Conservation (phyloP, 2,329 filamentous ascomycete genomes). For the Teratosphaeria zuluensis region DNA sequence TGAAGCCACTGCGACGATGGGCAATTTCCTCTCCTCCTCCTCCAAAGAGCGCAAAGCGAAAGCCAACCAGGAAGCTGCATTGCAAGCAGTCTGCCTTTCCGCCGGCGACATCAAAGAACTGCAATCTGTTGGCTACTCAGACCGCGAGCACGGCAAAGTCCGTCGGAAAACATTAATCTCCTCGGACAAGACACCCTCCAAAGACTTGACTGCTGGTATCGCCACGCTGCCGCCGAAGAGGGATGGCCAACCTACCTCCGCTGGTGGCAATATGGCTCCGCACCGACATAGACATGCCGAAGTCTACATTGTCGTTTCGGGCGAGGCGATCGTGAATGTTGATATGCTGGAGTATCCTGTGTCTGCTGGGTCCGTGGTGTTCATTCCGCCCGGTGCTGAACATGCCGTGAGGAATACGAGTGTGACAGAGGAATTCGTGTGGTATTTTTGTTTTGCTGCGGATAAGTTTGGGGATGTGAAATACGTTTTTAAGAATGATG, state of each 20-base stretch:
- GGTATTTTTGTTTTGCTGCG: conserved; percentile 5
- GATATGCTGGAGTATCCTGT: conserved; percentile 28
- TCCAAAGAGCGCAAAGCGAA: not conserved
- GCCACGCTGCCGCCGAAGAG: conserved; percentile 23
- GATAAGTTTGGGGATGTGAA: conserved; percentile 1
- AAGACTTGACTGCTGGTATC: conserved; percentile 31
- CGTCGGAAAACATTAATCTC: conserved; percentile 36
- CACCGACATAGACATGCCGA: conserved; percentile 36
- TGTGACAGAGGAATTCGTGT: conserved; percentile 2
- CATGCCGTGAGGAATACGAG: conserved; percentile 26
- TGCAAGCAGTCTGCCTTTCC: not conserved
- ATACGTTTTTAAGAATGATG: not conserved
- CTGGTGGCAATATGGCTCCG: conserved; percentile 26
- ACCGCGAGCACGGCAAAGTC: conserved; percentile 15
- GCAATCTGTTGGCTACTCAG: not conserved
- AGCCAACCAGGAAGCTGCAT: not conserved
- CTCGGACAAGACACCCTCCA: conserved; percentile 22
- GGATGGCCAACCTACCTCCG: not conserved
- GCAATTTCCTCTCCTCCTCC: not conserved
- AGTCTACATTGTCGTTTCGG: conserved; percentile 33
- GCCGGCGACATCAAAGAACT: not conserved
- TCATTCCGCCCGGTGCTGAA: conserved; percentile 35
- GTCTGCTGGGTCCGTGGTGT: conserved; percentile 27
- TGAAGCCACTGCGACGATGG: not conserved
- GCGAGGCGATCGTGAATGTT: conserved; percentile 29